Evolutionary conservation across 306 rosid species (phyloP), one percentile per base, ranked within the genome.

Genomic region (Cicer pinnatifidum): DNA sequence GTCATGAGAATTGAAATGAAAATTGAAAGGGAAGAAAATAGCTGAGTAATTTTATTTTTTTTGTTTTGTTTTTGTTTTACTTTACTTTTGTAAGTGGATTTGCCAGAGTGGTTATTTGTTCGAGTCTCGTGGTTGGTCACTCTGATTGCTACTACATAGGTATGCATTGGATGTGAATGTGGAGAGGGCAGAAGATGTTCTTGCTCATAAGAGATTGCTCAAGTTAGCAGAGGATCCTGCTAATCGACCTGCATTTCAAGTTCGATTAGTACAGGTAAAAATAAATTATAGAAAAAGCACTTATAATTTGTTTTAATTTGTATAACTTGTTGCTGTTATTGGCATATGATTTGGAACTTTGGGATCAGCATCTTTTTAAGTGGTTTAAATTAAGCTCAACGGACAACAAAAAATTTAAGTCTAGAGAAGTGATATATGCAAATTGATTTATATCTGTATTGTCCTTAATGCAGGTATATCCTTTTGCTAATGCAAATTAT

Each of bases 151-250:
- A 13, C 77, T 72, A 12, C 83, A 77, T 71, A 95, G 97, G 81
- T 91, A 95, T 44, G 99, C 97, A 6, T 82, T 91, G 92, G 99
- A 95, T 84, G 99, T 95, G 73, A 95, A 95, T 67, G 99, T 90
- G 72, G 99, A 95, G 83, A 88, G 99, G 81, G 99, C 99, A 7
- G 99, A 90, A 79, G 99, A 95, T 81, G 99, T 95, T 65, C 89
- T 95, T 62, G 82, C 87, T 7, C 99, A 95, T 50, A 86, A 91
- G 85, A 88, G 88, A 76, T 80, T 95, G 77, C 92, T 95, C 52
- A 85, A 95, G 80, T 75, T 91, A 71, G 99, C 97, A 0, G 89
- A 91, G 73, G 89, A 90, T 51, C 91, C 96, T 50, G 85, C 77
- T 50, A 81, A 77, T 77, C 93, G 84, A 12, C 97, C 97, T 0